These are phyloP conservation scores for Venturia pyrina DNA, from an alignment of 2,329 filamentous ascomycete species.

Conservation along the genomic window DNA sequence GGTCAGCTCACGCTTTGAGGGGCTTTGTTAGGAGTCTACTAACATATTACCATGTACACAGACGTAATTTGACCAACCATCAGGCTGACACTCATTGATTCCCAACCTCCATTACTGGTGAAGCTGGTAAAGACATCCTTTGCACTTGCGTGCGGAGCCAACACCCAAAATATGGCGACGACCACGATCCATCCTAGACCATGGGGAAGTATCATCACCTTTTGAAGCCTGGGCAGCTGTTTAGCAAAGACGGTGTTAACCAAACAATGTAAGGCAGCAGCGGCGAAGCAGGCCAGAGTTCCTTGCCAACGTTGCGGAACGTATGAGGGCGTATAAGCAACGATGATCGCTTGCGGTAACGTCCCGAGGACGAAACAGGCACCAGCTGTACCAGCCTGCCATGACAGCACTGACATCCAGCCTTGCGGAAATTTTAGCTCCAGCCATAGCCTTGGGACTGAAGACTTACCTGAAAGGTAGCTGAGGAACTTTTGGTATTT, in stretches of 20 bases:
- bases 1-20: background rate
- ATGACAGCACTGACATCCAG: conserved; percentile 24
- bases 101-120: conserved; percentile 29
- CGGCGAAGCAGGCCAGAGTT: conserved; percentile 28
- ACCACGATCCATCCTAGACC: conserved; percentile 29
- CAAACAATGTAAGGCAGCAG: conserved; percentile 24
- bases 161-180: conserved; percentile 22
- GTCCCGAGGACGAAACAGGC: conserved; percentile 14
- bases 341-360: conserved; percentile 27
- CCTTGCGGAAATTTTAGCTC: background rate
- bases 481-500: conserved; percentile 13
- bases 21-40: background rate
- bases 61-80: conserved; percentile 17
- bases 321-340: conserved; percentile 19
- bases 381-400: conserved; percentile 12
- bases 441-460: background rate
- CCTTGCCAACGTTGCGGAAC: conserved; percentile 27
- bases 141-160: conserved; percentile 23
- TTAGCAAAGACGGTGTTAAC: conserved; percentile 25
- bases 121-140: conserved; percentile 24
- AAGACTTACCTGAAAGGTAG: conserved; percentile 14
- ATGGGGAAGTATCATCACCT: conserved; percentile 26
- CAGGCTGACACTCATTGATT: conserved; percentile 13
- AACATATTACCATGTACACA: conserved; percentile 15
- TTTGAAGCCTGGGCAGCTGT: conserved; percentile 30